Evolutionary conservation across 306 rosid genomes (phyloP).

Genomic region (Vigna hirtella): DNA sequence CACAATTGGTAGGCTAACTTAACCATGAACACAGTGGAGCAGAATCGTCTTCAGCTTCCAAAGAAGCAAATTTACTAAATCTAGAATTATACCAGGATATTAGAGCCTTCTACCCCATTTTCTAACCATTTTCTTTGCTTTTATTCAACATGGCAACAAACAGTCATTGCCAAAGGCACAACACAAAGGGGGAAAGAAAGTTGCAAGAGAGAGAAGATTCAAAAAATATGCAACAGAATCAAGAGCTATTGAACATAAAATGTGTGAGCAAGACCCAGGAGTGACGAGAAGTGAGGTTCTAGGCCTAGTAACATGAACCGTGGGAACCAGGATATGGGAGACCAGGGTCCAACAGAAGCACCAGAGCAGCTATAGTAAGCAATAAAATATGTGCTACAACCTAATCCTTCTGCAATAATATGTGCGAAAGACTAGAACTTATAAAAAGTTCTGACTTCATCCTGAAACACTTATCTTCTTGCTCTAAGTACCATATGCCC

Average conservation of each 20-base stretch:
- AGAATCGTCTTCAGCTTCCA: background rate
- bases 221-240: background rate
- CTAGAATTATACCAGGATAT: background rate
- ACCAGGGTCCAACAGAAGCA: background rate
- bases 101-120: background rate
- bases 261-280: background rate
- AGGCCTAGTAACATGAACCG: background rate
- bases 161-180: background rate
- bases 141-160: background rate
- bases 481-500: background rate
- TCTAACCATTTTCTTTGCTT: background rate
- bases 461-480: background rate
- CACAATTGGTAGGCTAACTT: background rate
- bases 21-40: background rate
- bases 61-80: background rate
- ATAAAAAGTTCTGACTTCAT: background rate
- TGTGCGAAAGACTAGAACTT: background rate
- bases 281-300: background rate
- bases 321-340: background rate
- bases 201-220: background rate
- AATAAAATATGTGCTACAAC: too few species aligned
- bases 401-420: background rate
- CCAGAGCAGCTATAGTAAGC: background rate
- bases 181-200: background rate
- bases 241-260: background rate